A percentile compares a stretch with the other conserved stretches of the same genome.
Conservation (phyloP, 78 protist genomes). For the Chrysochromulina tobinii region DNA sequence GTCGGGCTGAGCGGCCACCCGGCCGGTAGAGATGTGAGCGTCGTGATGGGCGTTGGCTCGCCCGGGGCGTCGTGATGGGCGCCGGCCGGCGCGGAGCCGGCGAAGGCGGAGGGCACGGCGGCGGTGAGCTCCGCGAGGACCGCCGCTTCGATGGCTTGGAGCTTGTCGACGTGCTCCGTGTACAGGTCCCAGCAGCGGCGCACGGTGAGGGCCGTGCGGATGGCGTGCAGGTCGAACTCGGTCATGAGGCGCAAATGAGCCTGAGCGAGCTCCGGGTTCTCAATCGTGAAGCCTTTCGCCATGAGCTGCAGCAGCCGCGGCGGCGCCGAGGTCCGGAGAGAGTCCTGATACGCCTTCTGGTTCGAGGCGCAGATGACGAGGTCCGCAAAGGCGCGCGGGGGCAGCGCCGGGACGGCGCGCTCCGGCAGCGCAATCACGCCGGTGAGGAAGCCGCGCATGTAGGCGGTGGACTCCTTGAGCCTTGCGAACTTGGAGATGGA, state of each 20-base stretch:
- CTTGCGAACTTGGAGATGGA: too few relatives aligned
- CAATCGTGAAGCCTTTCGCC: background rate
- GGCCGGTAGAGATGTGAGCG: too few relatives aligned
- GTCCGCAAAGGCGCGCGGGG: background rate
- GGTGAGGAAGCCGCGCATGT: slow-evolving; percentile 1
- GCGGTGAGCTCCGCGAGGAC: too few relatives aligned
- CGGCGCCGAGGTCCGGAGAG: background rate
- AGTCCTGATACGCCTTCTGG: background rate
- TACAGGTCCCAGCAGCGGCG: background rate
- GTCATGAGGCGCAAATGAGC: background rate
- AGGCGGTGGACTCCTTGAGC: background rate
- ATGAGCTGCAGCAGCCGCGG: background rate
- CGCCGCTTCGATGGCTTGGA: too few relatives aligned
- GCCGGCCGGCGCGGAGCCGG: too few relatives aligned
- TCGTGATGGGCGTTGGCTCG: too few relatives aligned
- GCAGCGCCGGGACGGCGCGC: background rate
- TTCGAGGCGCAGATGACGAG: background rate
- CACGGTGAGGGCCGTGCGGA: background rate
- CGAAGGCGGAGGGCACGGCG: too few relatives aligned
- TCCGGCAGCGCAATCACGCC: background rate
- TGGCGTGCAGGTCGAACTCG: background rate
- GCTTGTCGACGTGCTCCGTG: background rate
- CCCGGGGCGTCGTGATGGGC: too few relatives aligned
- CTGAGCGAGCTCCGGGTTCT: background rate
- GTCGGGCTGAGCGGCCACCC: too few relatives aligned